Percentiles rank a stretch among this genome's conserved stretches.
These are phyloP conservation scores for Hevea brasiliensis DNA, from an alignment of 345 rosid genomes.

Conservation along the genomic window DNA sequence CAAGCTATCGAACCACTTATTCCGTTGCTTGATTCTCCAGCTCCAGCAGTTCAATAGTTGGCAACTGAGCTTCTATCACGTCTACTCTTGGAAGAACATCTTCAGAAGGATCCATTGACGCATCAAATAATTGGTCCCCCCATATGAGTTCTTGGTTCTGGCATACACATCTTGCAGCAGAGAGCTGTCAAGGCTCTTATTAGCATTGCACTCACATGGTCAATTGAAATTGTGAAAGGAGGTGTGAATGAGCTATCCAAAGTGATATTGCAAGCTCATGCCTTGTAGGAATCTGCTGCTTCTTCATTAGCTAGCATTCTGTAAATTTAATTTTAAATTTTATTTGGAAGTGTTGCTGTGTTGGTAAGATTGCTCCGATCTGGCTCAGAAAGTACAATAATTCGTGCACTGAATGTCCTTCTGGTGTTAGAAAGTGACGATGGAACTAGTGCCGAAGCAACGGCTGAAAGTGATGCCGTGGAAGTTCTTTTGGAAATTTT, in stretches of 20 bases:
- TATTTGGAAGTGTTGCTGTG: constrained; percentile 97
- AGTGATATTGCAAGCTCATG: constrained; percentile 88
- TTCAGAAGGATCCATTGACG: constrained; percentile 82
- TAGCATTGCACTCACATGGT: constrained; percentile 84
- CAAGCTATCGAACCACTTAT: constrained; percentile 92
- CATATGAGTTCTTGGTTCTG: constrained; percentile 81
- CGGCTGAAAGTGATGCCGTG: constrained; percentile 99
- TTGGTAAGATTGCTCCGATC: constrained; percentile 88
- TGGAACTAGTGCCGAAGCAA: constrained; percentile 93
- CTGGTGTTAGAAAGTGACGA: constrained; percentile 96
- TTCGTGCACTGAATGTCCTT: constrained; percentile 92
- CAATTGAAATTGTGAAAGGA: constrained; percentile 94
- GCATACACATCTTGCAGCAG: constrained; percentile 88
- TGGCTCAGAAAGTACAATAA: constrained; percentile 74
- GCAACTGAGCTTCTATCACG: constrained; percentile 99
- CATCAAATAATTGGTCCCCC: constrained; percentile 86
- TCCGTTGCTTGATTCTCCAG: constrained; percentile 89
- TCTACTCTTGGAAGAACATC: constrained; percentile 79
- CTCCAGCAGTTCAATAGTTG: constrained; percentile 92
- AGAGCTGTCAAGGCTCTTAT: constrained; percentile 98
- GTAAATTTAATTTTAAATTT: constrained; percentile 92
- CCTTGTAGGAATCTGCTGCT: constrained; percentile 96
- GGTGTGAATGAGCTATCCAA: constrained; percentile 90
- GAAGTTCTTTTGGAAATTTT: constrained; percentile 97
- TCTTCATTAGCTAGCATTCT: constrained; percentile 77